Conservation (phyloP, 228 moss, liverwort and hornwort genomes). For the Sphagnum fallax region DNA sequence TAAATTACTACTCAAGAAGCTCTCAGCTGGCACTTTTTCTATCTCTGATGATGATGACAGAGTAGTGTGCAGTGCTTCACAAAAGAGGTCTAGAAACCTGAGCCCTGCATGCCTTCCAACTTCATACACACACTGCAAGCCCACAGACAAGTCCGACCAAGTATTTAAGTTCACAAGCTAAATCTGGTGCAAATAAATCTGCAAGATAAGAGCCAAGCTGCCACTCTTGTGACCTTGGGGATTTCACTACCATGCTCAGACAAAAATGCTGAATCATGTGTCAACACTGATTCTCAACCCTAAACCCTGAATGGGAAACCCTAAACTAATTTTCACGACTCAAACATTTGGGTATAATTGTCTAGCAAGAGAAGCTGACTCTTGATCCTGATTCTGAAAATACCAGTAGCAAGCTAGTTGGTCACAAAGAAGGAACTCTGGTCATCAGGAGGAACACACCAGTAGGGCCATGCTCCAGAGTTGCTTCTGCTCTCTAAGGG, state of each 20-base stretch:
- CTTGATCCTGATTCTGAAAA: background rate
- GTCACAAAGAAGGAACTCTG: background rate
- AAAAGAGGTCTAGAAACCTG: conserved; percentile 53
- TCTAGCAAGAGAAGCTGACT: background rate
- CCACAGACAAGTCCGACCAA: conserved; percentile 5
- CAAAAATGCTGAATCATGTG: background rate
- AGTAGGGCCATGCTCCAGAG: conserved; percentile 69
- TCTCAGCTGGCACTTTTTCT: background rate
- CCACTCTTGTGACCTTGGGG: too few species aligned
- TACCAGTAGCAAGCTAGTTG: too few species aligned
- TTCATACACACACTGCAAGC: conserved; percentile 57
- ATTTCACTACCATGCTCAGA: too few species aligned
- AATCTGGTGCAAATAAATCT: too few species aligned
- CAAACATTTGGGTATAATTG: background rate
- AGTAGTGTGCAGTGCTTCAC: conserved; percentile 38
- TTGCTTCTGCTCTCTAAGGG: conserved; percentile 57
- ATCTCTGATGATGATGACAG: conserved; percentile 2
- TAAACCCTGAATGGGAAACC: background rate
- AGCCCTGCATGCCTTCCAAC: conserved; percentile 61
- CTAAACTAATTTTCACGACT: background rate
- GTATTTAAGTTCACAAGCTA: background rate
- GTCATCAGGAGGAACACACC: conserved; percentile 20
- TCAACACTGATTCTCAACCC: background rate
- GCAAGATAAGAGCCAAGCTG: too few species aligned
- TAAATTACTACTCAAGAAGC: background rate